Base-by-base conservation (phyloP, 2,329 filamentous ascomycete species). In the Neonectria hederae region DNA sequence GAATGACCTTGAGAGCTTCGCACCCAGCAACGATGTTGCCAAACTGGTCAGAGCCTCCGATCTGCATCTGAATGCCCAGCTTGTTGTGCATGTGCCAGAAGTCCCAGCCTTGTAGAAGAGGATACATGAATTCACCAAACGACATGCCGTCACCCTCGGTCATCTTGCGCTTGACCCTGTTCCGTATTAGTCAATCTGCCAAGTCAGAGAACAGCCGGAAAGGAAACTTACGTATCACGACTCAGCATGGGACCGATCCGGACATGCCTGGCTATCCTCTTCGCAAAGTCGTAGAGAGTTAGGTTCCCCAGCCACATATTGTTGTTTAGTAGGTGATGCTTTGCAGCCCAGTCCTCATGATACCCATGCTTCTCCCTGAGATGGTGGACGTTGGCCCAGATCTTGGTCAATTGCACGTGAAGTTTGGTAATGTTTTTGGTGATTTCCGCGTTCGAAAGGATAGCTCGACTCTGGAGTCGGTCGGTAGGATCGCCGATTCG, bases 11-110 rank as follows among this genome's bases (percentile, higher is more conserved):
- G 72, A 98, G 87, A 3, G 92, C 88, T 65, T 97, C 93, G 75
- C 96, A 90, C 53, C 96, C 96, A 13, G 94, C 90, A 28, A 97
- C 87, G 69, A 99, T 98, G 79, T 99, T 99, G 67, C 96, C 96
- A 76, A 91, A 98, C 80, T 99, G 96, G 76, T 99, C 96, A 7
- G 94, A 94, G 42, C 96, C 96, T 62, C 96, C 96, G 56, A 99
- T 92, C 80, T 99, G 94, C 76, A 98, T 87, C 75, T 94, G 90
- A 10, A 94, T 84, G 52, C 86, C 86, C 24, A 85, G 83, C 51
- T 87, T 85, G 65, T 72, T 77, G 79, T 92, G 97, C 81, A 98
- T 86, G 71, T 92, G 86, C 92, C 93, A 98, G 88, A 94, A 99
- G 77, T 99, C 96, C 91, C 94, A 98, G 22, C 91, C 94, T 77